Conservation (phyloP, 805 yeast species). For the Torulaspora delbrueckii region DNA sequence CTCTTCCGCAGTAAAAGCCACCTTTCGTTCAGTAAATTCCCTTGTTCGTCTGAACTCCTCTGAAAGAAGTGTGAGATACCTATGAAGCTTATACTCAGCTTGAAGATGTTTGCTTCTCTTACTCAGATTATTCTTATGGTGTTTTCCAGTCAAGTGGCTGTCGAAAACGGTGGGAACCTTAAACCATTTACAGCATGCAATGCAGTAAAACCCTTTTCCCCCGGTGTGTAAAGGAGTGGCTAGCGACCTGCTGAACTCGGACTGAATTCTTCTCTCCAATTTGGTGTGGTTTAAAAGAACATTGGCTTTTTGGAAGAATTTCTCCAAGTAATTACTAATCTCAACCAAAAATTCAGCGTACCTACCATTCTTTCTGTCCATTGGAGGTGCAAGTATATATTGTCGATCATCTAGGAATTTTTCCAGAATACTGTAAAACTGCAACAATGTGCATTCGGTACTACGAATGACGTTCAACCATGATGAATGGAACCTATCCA, state of each 20-base stretch:
- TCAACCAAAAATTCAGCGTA: constrained; percentile 45
- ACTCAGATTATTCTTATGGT: constrained; percentile 53
- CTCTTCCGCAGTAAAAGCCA: constrained; percentile 68
- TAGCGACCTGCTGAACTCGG: constrained; percentile 20
- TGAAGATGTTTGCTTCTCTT: constrained; percentile 24
- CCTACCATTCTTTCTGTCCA: constrained; percentile 30
- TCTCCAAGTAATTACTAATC: constrained; percentile 46
- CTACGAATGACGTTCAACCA: constrained; percentile 47
- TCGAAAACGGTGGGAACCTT: constrained; percentile 59
- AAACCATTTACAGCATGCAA: constrained; percentile 58
- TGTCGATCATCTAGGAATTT: constrained; percentile 35
- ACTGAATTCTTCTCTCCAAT: constrained; percentile 7
- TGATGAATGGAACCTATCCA: constrained; percentile 45
- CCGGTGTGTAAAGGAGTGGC: constrained; percentile 14
- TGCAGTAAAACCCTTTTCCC: constrained; percentile 46
- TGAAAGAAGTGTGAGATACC: constrained; percentile 37
- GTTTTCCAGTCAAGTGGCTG: constrained; percentile 69
- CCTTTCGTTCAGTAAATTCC: constrained; percentile 57
- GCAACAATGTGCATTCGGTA: constrained; percentile 41
- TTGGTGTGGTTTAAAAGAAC: constrained; percentile 45
- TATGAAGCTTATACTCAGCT: constrained; percentile 40
- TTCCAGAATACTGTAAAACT: constrained; percentile 47
- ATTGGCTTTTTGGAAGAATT: constrained; percentile 44
- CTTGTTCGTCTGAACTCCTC: constrained; percentile 47
- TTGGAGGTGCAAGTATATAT: constrained; percentile 25